Evolutionary conservation across 345 rosid species (phyloP), one percentile per base, ranked within the genome.

Genomic region (Alliaria petiolata): DNA sequence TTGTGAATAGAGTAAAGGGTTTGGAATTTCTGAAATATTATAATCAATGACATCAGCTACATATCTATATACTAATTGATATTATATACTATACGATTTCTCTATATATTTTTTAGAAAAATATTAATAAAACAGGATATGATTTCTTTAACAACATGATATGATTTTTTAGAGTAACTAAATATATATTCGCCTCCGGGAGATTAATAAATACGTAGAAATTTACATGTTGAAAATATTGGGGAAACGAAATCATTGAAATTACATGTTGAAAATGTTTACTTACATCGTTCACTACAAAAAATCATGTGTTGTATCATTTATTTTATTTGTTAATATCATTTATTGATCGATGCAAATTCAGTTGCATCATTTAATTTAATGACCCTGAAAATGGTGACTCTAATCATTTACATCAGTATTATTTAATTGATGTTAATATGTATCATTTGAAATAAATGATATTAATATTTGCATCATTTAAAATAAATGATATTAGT

Each of bases 1-100:
- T 78, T 73, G 65, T 69, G 45, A 30, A 76, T 28, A 68, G 57
- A 52, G 64, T 53, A 69, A 45, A 62, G 58, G 22, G 42, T 62
- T 68, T 69, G 34, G 9, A 19, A 62, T 61, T 61, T 67, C 57
- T 43, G 59, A 16, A 39, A 50, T 67, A 31, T 54, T 59, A 39
- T 17, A 40, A 31, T 20, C 35, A 30, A 6, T 45, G 60, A 34
- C 45, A 65, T 64, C 69, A 76, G 40, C 74, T 67, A 12, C 47
- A 59, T 38, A 40, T 49, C 7, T 47, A 57, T 43, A 73, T 34
- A 35, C 33, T 9, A 34, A 13, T 10, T 13, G 25, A 16, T 47
- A 14, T 19, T 17, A 35, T 64, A 44, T 45, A 43, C 34, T 20
- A 39, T 64, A 38, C n/a, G 35, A 73, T 5, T 56, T 72, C 34